Evolutionary conservation across 139 green algal species (phyloP).

Genomic region (Parachlorella kessleri): DNA sequence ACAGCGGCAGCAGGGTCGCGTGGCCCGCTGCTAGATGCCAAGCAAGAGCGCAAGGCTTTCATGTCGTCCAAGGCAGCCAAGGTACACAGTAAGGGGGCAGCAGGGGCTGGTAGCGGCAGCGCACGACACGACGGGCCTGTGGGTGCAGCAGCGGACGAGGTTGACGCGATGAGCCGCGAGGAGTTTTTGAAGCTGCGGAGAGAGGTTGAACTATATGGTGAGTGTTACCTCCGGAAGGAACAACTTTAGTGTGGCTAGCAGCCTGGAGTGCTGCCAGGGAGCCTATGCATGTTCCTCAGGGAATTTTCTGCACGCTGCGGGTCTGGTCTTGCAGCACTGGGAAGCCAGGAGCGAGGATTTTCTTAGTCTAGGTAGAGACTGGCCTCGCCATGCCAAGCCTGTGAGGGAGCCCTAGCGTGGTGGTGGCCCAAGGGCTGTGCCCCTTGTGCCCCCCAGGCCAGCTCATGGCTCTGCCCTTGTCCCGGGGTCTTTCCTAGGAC

Average conservation of each 20-base stretch:
- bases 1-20: not conserved
- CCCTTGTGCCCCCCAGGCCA: too few relatives aligned
- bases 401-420: too few relatives aligned
- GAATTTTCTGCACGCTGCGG: too few relatives aligned
- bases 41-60: constrained; percentile 57
- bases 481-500: constrained; percentile 14
- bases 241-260: not conserved
- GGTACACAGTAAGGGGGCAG: not conserved
- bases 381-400: too few relatives aligned
- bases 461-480: constrained; percentile 6
- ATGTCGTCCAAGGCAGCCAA: constrained; percentile 64
- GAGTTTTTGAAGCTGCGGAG: constrained; percentile 59
- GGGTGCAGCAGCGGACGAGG: not conserved
- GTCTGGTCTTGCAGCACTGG: too few relatives aligned
- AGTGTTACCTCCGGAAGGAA: not conserved
- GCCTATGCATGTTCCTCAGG: too few relatives aligned
- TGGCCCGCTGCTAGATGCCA: not conserved
- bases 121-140: not conserved
- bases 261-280: too few relatives aligned
- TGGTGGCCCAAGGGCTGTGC: too few relatives aligned
- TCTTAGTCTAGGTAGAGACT: too few relatives aligned
- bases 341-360: too few relatives aligned
- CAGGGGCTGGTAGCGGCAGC: not conserved
- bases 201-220: constrained; percentile 65
- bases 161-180: constrained; percentile 25